Evolutionary conservation across 2,329 filamentous ascomycete genomes (phyloP), one percentile per base, ranked within the genome.

Genomic region (Talaromyces amestolkiae): DNA sequence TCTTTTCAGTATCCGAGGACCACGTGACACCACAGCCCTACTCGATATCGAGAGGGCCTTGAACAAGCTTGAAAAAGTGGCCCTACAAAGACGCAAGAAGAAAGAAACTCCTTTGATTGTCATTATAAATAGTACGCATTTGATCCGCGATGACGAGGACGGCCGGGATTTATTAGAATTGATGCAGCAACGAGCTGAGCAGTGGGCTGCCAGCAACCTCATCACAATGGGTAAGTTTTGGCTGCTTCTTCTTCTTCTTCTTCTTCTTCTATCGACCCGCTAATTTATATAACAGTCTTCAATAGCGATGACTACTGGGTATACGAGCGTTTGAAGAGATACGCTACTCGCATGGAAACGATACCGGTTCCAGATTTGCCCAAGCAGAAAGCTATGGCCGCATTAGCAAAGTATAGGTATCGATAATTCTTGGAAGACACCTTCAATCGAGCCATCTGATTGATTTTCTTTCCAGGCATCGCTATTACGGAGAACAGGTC

Each of bases 231-330:
- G 78, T 79, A 72, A 68, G 74, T 64, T 37, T 24, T n/a, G n/a
- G n/a, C n/a, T 19, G 22, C 17, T 8, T 49, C 9, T 62, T 22
- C 3, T 35, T 13, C 17, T 10, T 64, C 9, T 62, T 22, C 3
- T 35, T 13, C 17, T 10, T 64, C 10, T 33, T 49, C 1, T 39
- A 17, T 39, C 7, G n/a, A 19, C 5, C 15, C 3, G 27, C 51
- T 63, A 33, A 63, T 22, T 9, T 31, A 22, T 15, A 27, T 4
- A 58, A 27, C 27, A 83, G 89, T 99, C 39, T 93, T 99, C 80
- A 98, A 97, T 79, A 93, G 89, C 63, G 95, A 99, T 77, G 95
- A 98, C 75, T 99, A 97, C 79, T 99, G 95, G 95, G 91, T 99
- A 0, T 98, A 97, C 73, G 95, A 99, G 77, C 87, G 93, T 15